Conservation (phyloP, 768 basidiomycete genomes). For the Cystobasidium onofrii region DNA sequence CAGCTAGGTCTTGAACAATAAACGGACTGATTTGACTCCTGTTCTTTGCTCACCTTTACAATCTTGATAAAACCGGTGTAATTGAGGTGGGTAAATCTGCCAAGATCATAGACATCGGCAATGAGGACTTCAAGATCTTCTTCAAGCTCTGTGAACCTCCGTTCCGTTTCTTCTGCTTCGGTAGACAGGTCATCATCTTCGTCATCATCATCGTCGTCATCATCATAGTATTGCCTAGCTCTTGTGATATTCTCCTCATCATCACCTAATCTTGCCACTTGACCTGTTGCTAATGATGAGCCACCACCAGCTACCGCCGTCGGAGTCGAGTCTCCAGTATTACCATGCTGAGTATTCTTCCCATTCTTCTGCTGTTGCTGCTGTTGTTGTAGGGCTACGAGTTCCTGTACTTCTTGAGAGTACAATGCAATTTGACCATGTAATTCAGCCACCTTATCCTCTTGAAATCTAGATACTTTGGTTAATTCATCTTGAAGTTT, state of each 20-base stretch:
- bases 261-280: slow-evolving; percentile 24
- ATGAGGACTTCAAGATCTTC: slow-evolving; percentile 92
- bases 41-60: slow-evolving; percentile 71
- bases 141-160: slow-evolving; percentile 71
- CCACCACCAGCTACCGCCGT: not conserved
- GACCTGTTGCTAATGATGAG: not conserved
- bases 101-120: slow-evolving; percentile 56
- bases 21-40: too few species aligned
- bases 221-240: slow-evolving; percentile 54
- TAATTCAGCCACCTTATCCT: slow-evolving; percentile 75
- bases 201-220: slow-evolving; percentile 44
- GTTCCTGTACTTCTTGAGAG: slow-evolving; percentile 67
- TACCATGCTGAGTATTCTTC: slow-evolving; percentile 12
- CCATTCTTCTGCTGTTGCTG: slow-evolving; percentile 5
- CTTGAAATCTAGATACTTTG: slow-evolving; percentile 91
- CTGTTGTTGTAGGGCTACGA: slow-evolving; percentile 57
- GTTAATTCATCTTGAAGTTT: slow-evolving; percentile 61
- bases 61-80: slow-evolving; percentile 99
- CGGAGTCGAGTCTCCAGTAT: not conserved
- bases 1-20: too few species aligned
- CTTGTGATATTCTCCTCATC: slow-evolving; percentile 45
- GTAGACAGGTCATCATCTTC: slow-evolving; percentile 50
- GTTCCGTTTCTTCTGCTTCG: slow-evolving; percentile 49
- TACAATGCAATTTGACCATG: slow-evolving; percentile 71
- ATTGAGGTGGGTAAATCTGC: slow-evolving; percentile 90